These are phyloP conservation scores for Drosera capensis DNA, from an alignment of 148 eudicot species.

Conservation along the genomic window DNA sequence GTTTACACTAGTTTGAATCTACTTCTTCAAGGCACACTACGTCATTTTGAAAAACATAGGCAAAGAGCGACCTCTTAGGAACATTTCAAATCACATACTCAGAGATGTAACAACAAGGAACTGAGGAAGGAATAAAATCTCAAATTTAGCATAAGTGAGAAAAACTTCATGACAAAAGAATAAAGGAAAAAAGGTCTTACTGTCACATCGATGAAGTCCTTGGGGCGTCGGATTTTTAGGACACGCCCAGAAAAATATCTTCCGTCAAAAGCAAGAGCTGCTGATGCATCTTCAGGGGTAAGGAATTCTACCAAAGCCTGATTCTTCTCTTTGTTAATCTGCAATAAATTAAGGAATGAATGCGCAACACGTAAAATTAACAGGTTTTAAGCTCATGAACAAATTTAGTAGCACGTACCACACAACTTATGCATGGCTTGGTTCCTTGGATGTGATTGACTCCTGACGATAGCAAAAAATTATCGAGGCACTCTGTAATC, in stretches of 20 bases:
- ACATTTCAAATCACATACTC: background rate
- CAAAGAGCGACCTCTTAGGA: too few species aligned
- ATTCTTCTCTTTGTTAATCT: conserved; percentile 91
- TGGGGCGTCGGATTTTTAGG: conserved; percentile 87
- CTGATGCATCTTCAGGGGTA: conserved; percentile 95
- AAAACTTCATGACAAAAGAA: too few species aligned
- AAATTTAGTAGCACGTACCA: too few species aligned
- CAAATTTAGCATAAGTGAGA: conserved; percentile 1
- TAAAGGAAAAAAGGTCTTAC: conserved; percentile 42
- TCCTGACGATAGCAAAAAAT: conserved; percentile 50
- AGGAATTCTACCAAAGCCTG: conserved; percentile 95
- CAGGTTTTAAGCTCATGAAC: too few species aligned
- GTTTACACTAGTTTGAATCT: too few species aligned
- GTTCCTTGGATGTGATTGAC: conserved; percentile 55
- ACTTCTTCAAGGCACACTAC: too few species aligned
- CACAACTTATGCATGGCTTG: conserved; percentile 83
- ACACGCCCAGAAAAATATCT: conserved; percentile 50
- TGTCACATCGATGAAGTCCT: conserved; percentile 57
- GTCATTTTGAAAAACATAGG: too few species aligned
- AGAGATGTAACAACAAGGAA: background rate
- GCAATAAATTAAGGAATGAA: too few species aligned
- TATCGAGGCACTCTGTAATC: conserved; percentile 56
- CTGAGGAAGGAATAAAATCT: conserved; percentile 1
- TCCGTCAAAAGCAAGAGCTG: conserved; percentile 75
- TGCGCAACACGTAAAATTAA: too few species aligned